Percentiles rank a stretch among this genome's conserved stretches.
phyloP scores from a whole-genome alignment of 129 eudicot genomes.

The Smallanthus sonchifolius region DNA sequence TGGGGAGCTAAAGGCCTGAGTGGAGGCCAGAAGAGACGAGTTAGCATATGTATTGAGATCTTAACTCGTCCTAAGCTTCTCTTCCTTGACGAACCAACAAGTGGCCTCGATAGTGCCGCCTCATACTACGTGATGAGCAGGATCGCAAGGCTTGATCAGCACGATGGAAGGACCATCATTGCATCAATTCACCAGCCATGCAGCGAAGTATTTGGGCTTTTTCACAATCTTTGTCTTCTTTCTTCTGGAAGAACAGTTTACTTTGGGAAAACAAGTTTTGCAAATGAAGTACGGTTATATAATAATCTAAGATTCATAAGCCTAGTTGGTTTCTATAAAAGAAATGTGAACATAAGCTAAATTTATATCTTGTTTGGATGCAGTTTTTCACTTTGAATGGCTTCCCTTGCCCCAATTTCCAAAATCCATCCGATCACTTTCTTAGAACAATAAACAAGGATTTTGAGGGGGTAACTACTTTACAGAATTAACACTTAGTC shows the following conservation, averaged over 20 bases:
- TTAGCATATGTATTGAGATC: conserved; percentile 84
- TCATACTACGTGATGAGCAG: conserved; percentile 83
- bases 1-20: conserved; percentile 79
- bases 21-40: conserved; percentile 87
- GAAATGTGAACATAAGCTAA: background rate
- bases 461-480: conserved; percentile 52
- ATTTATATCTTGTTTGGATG: background rate
- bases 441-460: conserved; percentile 71
- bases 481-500: background rate
- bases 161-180: conserved; percentile 51
- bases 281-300: conserved; percentile 44
- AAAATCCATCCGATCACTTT: conserved; percentile 84
- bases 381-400: conserved; percentile 65
- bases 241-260: conserved; percentile 62
- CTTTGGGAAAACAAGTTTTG: conserved; percentile 52
- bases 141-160: conserved; percentile 50
- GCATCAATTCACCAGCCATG: conserved; percentile 85
- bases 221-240: conserved; percentile 72
- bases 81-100: conserved; percentile 91
- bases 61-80: conserved; percentile 65
- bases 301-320: background rate
- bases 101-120: conserved; percentile 83
- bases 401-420: conserved; percentile 65
- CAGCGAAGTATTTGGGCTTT: conserved; percentile 72
- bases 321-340: background rate